phyloP scores from a whole-genome alignment of 352 stramenopile species.

The Globisporangium mamillatum region DNA sequence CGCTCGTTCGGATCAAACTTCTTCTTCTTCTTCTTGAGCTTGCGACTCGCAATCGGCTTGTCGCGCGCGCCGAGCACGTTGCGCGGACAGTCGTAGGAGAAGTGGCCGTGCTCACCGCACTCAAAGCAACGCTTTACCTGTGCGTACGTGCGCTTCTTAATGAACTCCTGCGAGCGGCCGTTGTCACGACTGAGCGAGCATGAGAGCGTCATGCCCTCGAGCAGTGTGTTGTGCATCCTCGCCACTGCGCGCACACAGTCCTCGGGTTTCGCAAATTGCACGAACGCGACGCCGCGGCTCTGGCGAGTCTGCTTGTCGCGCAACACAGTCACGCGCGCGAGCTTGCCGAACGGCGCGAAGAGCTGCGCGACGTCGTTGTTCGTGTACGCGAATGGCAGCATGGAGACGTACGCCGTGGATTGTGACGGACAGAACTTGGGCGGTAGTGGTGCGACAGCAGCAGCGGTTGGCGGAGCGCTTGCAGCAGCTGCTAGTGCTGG shows the following conservation, averaged over 20 bases:
- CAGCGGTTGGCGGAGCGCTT: background rate
- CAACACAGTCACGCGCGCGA: conserved; percentile 75
- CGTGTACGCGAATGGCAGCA: conserved; percentile 87
- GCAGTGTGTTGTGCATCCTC: conserved; percentile 51
- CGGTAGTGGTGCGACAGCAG: background rate
- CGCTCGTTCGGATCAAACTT: conserved; percentile 57
- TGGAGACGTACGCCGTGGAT: conserved; percentile 82
- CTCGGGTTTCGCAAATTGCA: conserved; percentile 75
- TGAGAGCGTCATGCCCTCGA: conserved; percentile 63
- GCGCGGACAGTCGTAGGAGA: conserved; percentile 81
- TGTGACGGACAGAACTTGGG: conserved; percentile 20
- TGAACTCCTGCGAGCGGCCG: conserved; percentile 71
- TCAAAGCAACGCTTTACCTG: conserved; percentile 76
- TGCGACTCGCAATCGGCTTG: conserved; percentile 41
- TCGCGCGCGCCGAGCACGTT: conserved; percentile 78
- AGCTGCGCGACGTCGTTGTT: conserved; percentile 87
- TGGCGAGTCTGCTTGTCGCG: conserved; percentile 70
- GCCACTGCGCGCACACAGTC: conserved; percentile 53
- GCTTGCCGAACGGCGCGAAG: conserved; percentile 70
- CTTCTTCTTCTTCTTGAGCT: conserved; percentile 66
- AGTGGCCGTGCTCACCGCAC: conserved; percentile 71
- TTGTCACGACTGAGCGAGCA: conserved; percentile 79
- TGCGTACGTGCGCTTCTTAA: conserved; percentile 78
- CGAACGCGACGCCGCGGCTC: conserved; percentile 78
- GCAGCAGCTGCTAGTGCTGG: background rate